Conservation (phyloP, 164 flowering plant genomes). For the Vitis amurensis region DNA sequence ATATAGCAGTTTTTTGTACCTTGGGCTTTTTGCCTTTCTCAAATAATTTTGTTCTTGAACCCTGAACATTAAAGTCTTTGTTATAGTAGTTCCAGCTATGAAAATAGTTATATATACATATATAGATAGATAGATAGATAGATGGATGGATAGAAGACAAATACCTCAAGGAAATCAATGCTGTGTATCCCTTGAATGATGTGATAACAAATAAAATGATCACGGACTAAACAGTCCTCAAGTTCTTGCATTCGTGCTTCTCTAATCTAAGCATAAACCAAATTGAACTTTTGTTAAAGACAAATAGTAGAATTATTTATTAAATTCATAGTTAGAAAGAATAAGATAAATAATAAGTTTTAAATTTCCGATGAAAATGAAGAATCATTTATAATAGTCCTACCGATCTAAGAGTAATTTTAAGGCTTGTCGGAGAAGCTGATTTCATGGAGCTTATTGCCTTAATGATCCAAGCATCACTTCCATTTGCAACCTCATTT, state of each 20-base stretch:
- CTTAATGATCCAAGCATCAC: not conserved
- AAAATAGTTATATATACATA: not conserved
- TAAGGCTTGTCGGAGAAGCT: conserved; percentile 9
- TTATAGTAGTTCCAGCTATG: not conserved
- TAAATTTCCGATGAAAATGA: not conserved
- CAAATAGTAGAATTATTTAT: too few species aligned
- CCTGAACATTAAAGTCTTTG: not conserved
- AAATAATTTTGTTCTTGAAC: conserved; percentile 11
- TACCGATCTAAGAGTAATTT: conserved; percentile 6
- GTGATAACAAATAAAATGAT: not conserved
- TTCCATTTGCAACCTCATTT: not conserved
- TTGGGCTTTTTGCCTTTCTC: conserved; percentile 14
- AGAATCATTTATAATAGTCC: not conserved
- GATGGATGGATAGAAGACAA: not conserved
- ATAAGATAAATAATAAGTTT: too few species aligned
- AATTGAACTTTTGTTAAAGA: too few species aligned
- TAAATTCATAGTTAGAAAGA: too few species aligned
- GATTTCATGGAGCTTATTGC: conserved; percentile 3
- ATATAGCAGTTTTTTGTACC: not conserved
- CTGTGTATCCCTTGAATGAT: not conserved
- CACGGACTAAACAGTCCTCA: not conserved
- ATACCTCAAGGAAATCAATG: conserved; percentile 1
- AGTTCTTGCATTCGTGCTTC: not conserved
- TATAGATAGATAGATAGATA: not conserved
- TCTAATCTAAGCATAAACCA: not conserved